Percentiles rank a stretch among this genome's conserved stretches.
phyloP scores from a whole-genome alignment of 352 stramenopile species.

The Phytophthora sojae region DNA sequence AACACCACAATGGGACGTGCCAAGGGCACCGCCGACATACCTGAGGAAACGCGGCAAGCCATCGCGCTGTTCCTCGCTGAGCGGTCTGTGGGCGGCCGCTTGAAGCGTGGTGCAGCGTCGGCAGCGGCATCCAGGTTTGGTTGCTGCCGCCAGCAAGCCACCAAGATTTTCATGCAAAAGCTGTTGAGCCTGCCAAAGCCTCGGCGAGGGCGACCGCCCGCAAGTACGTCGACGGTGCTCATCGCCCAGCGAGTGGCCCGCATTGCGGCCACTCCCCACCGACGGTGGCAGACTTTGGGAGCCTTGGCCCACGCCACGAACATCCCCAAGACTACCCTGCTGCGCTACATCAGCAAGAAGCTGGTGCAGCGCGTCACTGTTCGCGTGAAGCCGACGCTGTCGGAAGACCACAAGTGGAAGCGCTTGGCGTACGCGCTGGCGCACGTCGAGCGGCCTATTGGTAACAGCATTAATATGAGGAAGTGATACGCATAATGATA shows the following conservation, averaged over 20 bases:
- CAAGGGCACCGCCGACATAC: neutral
- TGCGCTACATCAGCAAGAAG: constrained; percentile 6
- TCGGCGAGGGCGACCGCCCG: constrained; percentile 1
- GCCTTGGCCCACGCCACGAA: neutral
- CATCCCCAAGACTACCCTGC: constrained; percentile 6
- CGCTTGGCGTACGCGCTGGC: neutral
- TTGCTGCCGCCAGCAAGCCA: neutral
- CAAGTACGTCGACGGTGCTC: neutral
- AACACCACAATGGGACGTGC: neutral
- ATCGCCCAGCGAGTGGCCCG: neutral
- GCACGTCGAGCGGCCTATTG: constrained; percentile 2
- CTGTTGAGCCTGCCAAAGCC: neutral
- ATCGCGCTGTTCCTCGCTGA: neutral
- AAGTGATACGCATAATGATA: neutral
- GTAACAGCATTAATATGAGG: neutral
- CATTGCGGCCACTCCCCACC: neutral
- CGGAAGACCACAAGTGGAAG: neutral
- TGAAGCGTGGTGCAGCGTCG: constrained; percentile 5
- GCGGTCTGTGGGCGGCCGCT: neutral
- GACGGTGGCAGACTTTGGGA: neutral
- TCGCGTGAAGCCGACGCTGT: neutral
- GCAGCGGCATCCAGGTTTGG: constrained; percentile 1
- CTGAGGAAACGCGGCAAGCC: neutral
- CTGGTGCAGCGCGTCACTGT: constrained; percentile 1
- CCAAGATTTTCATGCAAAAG: constrained; percentile 11